A percentile compares a stretch with the other conserved stretches of the same genome.
phyloP scores from a whole-genome alignment of 169 alveolate species.

The Fabrea salina region DNA sequence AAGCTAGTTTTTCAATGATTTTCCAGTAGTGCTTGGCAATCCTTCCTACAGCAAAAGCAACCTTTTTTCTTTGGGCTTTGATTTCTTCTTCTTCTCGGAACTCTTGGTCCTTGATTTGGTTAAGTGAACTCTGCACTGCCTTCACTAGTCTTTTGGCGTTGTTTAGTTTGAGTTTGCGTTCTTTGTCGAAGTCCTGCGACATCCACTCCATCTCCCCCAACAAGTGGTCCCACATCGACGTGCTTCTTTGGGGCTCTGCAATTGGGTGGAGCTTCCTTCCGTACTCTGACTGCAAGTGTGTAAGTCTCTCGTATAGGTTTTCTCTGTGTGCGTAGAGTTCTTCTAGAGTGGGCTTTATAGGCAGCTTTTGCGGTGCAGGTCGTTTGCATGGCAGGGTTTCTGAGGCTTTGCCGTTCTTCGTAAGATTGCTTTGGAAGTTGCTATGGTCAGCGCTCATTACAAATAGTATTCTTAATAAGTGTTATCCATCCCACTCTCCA shows the following conservation, averaged over 20 bases:
- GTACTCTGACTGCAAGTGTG: background rate
- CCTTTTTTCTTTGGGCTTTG: background rate
- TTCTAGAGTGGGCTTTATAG: slow-evolving; percentile 5
- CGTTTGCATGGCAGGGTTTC: no score
- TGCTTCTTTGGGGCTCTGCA: slow-evolving; percentile 31
- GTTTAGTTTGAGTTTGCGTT: slow-evolving; percentile 46
- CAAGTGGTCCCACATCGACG: slow-evolving; percentile 67
- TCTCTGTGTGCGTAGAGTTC: background rate
- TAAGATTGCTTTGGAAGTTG: no score
- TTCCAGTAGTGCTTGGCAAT: slow-evolving; percentile 67
- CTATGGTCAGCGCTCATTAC: no score
- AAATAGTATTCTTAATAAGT: no score
- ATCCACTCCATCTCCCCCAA: slow-evolving; percentile 78
- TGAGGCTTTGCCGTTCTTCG: no score
- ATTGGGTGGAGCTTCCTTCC: slow-evolving; percentile 7
- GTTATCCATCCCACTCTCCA: no score
- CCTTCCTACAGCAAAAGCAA: slow-evolving; percentile 11
- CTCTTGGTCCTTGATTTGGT: slow-evolving; percentile 29
- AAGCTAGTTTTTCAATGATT: slow-evolving; percentile 62
- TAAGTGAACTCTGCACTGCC: slow-evolving; percentile 32
- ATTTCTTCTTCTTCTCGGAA: background rate
- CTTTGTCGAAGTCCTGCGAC: slow-evolving; percentile 75
- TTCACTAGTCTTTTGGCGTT: slow-evolving; percentile 54
- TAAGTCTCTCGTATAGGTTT: background rate
- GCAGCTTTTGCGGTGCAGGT: background rate